A percentile compares a stretch with the other conserved stretches of the same genome.
These are phyloP conservation scores for Russula brevipes DNA, from an alignment of 768 basidiomycete genomes.

Conservation along the genomic window DNA sequence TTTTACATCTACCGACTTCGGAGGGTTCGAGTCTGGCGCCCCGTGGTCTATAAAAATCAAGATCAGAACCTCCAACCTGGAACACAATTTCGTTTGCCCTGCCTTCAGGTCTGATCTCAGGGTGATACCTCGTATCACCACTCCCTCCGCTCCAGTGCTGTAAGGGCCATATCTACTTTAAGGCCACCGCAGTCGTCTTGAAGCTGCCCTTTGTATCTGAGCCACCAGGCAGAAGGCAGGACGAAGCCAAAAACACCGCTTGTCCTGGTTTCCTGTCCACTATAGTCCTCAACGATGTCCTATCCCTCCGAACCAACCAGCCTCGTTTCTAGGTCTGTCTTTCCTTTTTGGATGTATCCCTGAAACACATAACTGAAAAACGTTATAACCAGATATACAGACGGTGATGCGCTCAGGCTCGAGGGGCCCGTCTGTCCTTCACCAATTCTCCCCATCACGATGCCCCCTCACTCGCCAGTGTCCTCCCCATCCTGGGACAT, in stretches of 20 bases:
- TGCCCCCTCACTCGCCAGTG: neutral
- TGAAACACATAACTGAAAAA: neutral
- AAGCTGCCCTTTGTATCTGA: neutral
- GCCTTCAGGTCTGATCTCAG: neutral
- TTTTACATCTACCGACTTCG: neutral
- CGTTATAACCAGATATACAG: neutral
- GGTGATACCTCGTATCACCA: neutral
- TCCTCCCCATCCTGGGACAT: slow-evolving; percentile 9
- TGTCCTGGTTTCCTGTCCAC: too few species aligned
- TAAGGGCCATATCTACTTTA: neutral
- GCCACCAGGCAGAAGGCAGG: neutral
- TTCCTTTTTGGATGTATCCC: neutral
- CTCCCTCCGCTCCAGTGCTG: neutral
- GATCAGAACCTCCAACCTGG: slow-evolving; percentile 3
- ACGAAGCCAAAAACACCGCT: neutral
- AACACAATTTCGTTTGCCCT: neutral
- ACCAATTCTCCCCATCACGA: neutral
- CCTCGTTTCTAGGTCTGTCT: slow-evolving; percentile 5
- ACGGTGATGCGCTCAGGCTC: neutral
- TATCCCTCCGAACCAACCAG: neutral
- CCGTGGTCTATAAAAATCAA: slow-evolving; percentile 7
- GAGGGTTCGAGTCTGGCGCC: neutral
- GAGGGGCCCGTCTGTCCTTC: neutral
- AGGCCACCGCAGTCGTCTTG: neutral
- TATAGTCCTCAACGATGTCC: neutral